A percentile compares a stretch with the other conserved stretches of the same genome.
Evolutionary conservation across 2,329 filamentous ascomycete genomes (phyloP).

Genomic region (Sclerotinia glacialis): DNA sequence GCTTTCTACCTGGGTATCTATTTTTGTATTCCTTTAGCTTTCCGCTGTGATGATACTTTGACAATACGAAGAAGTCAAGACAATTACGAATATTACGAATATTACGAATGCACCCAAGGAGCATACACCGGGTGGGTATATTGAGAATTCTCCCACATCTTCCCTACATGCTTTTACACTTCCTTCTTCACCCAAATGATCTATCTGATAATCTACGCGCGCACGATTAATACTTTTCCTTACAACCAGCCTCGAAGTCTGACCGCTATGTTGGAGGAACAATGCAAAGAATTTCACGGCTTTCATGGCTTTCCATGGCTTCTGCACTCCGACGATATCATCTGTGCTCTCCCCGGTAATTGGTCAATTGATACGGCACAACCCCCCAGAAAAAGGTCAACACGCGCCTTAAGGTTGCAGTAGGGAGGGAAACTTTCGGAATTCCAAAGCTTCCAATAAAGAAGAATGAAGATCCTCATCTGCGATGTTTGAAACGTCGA

Average conservation of each 20-base stretch:
- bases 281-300: background rate
- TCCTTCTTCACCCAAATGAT: background rate
- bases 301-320: background rate
- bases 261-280: background rate
- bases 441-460: background rate
- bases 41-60: background rate
- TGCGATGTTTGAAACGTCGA: background rate
- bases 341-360: background rate
- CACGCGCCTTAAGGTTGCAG: background rate
- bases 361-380: background rate
- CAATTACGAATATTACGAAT: too few relatives aligned
- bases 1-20: too few relatives aligned
- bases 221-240: background rate
- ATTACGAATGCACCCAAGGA: background rate
- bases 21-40: background rate
- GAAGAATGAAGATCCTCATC: conserved; percentile 6
- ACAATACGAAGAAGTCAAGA: background rate
- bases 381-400: background rate
- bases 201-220: background rate
- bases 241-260: background rate
- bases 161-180: background rate
- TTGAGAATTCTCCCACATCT: background rate
- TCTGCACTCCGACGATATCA: background rate
- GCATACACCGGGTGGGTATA: background rate
- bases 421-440: background rate